Base-by-base conservation (phyloP, 129 eudicot genomes). In the Flaveria ramosissima region DNA sequence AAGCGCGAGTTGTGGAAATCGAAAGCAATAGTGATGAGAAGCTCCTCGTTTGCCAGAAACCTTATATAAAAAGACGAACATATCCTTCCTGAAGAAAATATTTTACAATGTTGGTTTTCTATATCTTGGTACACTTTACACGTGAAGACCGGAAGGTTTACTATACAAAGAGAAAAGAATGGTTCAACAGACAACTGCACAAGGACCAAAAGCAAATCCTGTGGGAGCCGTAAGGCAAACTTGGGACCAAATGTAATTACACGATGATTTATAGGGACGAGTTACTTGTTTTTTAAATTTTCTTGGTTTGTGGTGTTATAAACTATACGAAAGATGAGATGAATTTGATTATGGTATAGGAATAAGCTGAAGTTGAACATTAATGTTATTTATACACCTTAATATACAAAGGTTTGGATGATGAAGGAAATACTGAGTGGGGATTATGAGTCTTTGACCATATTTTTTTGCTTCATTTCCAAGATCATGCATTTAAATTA, bases 21-120 rank as follows among this genome's bases (percentile, higher is more conserved):
- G 96, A 95, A 78, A 89, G 92, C 78, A 91, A 89, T 71, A 95
- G 91, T 45, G 89, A 92, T 14, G 99, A 95, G 81, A 86, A 86
- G 71, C 94, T 95, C 78, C 88, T 95, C 14, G 89, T 95, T 57
- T 91, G 99, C 89, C 99, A 95, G 80, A 95, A 95, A 78, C 92
- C 97, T 1, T 91, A 89, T 73, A 64, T 85, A 73, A 95, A 76
- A 77, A 89, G 92, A 82, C 90, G 83, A 62, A 75, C 92, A 46
- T 82, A 80, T 78, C 85, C 77, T 23, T 78, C 80, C 14, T 67
- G 78, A 72, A 70, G 16, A 71, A 65, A 51, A 12, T 56, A 66
- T 20, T 24, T 47, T 75, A 30, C 26, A 26, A 36, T 48, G 32
- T 36, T 65, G 16, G 21, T n/a, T 17, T 46, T 78, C 63, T 47